Percentiles rank a stretch among this genome's conserved stretches.
Evolutionary conservation across 352 stramenopile species (phyloP).

Genomic region (Blastocystis sp.): DNA sequence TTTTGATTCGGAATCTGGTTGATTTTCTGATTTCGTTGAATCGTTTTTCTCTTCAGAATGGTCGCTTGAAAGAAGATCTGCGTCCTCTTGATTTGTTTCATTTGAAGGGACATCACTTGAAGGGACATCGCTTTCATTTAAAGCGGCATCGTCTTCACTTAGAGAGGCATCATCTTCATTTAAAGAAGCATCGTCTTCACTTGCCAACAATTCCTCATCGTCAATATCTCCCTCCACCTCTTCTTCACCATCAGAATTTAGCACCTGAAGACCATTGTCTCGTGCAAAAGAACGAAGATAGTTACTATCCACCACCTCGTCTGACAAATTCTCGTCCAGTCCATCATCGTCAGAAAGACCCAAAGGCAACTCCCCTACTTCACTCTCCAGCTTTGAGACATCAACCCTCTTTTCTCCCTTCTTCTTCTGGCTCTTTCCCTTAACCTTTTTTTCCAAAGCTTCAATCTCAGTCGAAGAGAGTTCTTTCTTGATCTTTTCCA

Average conservation of each 20-base stretch:
- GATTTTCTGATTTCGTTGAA: neutral
- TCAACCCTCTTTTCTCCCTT: neutral
- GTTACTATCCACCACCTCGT: neutral
- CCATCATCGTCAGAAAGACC: slow-evolving; percentile 20
- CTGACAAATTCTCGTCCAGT: neutral
- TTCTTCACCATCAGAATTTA: neutral
- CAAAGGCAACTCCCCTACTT: neutral
- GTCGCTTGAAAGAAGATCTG: neutral
- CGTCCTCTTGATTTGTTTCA: neutral
- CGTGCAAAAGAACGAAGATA: neutral
- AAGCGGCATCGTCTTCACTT: neutral
- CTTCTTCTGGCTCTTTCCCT: neutral
- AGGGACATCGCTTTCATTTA: neutral
- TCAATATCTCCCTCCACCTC: slow-evolving; percentile 5
- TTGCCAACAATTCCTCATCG: neutral
- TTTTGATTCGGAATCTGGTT: neutral
- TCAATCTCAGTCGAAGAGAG: neutral
- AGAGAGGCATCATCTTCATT: neutral
- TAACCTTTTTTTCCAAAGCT: neutral
- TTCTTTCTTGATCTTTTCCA: neutral
- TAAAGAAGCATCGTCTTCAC: neutral
- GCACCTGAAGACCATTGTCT: neutral
- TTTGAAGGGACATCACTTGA: no score
- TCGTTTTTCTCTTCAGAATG: neutral
- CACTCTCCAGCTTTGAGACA: neutral